Evolutionary conservation across 2,329 filamentous ascomycete species (phyloP).

Genomic region (Xylaria sp.): DNA sequence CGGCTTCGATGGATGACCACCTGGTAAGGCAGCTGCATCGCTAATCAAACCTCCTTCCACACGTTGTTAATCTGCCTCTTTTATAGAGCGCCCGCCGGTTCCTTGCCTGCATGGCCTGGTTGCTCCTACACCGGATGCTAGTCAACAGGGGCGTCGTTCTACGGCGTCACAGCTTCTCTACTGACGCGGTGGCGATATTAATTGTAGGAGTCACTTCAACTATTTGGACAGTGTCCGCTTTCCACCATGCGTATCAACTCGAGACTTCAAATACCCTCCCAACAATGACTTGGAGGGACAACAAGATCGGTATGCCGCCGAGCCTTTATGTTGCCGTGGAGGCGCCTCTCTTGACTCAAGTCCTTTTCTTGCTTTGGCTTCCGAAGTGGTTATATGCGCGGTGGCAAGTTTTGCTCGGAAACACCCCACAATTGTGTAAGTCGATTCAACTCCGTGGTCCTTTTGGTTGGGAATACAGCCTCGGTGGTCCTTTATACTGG

Average conservation of each 20-base stretch:
- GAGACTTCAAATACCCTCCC: neutral
- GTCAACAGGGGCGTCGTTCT: neutral
- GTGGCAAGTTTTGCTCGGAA: neutral
- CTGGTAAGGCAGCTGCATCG: neutral
- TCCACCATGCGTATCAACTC: neutral
- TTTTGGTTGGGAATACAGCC: neutral
- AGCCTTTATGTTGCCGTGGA: neutral
- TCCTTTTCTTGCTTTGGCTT: neutral
- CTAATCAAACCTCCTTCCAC: neutral
- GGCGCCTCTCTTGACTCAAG: neutral
- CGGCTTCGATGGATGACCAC: neutral
- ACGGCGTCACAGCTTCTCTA: neutral
- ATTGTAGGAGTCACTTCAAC: neutral
- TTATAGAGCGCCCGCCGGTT: neutral
- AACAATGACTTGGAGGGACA: neutral
- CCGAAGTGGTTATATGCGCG: neutral
- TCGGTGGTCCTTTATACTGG: neutral
- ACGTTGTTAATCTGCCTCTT: neutral
- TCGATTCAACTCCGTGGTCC: neutral
- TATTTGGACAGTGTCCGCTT: neutral
- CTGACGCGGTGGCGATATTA: neutral
- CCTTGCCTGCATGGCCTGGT: neutral
- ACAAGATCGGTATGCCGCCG: neutral
- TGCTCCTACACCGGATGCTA: neutral
- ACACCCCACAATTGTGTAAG: neutral